Evolutionary conservation across 129 eudicot genomes (phyloP), one percentile per base, ranked within the genome.

Genomic region (Artemisia argyi): DNA sequence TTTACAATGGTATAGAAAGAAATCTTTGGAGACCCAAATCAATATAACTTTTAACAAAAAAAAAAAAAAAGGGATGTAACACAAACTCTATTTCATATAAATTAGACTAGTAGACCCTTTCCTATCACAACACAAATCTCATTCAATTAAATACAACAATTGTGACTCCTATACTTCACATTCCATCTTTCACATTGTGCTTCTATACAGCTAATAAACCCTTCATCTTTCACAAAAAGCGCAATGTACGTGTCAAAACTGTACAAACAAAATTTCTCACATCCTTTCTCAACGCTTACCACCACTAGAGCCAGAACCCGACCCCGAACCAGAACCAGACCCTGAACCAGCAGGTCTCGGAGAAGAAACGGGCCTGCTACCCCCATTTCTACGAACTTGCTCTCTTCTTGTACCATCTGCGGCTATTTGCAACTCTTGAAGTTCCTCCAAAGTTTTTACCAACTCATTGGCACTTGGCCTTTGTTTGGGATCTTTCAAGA

Each of bases 401-500:
- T 81, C 89, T 49, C 74, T 70, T 79, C 72, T 81, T 2, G 69
- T 61, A 74, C 58, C 48, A 39, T 71, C 89, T 2, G 83, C 65
- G 13, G 69, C 83, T 62, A 66, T 80, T 44, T 77, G 81, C 72
- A 75, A 70, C 3, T 85, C 88, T 24, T 81, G 88, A 74, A 92
- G 82, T 58, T 87, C 88, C 57, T 93, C 95, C 56, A 87, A 52
- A 2, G 76, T 76, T 64, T 79, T 83, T 8, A 93, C 98, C 26
- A 93, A 79, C 82, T 89, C 92, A 15, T 72, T 79, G 73, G 91
- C 91, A 48, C 44, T 82, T 8, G 98, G 98, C 56, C 98, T 78
- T 10, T 57, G 68, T 64, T 82, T 80, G 13, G 97, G 97, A 24
- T 82, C 90, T 19, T 65, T 22, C 11, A 87, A 77, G 16, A 93